Base-by-base conservation (phyloP, 192 early-diverging fungal genomes). In the Umbelopsis ramanniana region DNA sequence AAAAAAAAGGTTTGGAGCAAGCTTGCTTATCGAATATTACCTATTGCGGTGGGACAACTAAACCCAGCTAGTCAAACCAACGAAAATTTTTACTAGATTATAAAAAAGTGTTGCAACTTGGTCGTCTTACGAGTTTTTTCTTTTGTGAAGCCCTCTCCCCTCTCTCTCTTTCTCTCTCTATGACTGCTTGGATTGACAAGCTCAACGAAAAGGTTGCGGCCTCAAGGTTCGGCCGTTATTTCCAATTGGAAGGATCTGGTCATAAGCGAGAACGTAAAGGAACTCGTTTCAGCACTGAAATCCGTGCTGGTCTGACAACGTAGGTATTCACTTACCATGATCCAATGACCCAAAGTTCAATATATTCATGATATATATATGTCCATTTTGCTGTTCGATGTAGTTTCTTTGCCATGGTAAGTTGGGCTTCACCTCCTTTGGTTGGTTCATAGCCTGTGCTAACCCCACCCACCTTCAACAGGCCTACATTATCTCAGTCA, bases 401-500 rank as follows among this genome's bases (percentile, higher is more conserved):
- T 37, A 63, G 57, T 19, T 78, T 78, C 54, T 78, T 78, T 53
- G 76, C 76, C 37, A 78, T 78, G 76, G 76, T 78, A 74, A 52
- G 43, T 46, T 23, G 11, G 53, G 1, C 3, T 26, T 26, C n/a
- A 54, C 6, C 21, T 24, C 2, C 12, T 11, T 10, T 26, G 3
- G 26, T 26, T 54, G 26, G 9, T 54, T 24, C 1, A 29, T 1
- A 29, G 29, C 29, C 29, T 29, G 29, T 29, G 1, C 29, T 29
- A 29, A 29, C 29, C n/a, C n/a, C n/a, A n/a, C n/a, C n/a, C n/a
- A n/a, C n/a, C 15, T 46, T 23, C 21, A 12, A 22, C 66, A 74
- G 93, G 83, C 87, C 2, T 91, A 89, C 73, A 90, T 92, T 72
- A 87, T 89, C 74, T 89, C 85, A 0, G 90, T 90, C 21, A 93